These are phyloP conservation scores for Leccinum subtestaceum DNA, from an alignment of 768 basidiomycete genomes.

Conservation along the genomic window DNA sequence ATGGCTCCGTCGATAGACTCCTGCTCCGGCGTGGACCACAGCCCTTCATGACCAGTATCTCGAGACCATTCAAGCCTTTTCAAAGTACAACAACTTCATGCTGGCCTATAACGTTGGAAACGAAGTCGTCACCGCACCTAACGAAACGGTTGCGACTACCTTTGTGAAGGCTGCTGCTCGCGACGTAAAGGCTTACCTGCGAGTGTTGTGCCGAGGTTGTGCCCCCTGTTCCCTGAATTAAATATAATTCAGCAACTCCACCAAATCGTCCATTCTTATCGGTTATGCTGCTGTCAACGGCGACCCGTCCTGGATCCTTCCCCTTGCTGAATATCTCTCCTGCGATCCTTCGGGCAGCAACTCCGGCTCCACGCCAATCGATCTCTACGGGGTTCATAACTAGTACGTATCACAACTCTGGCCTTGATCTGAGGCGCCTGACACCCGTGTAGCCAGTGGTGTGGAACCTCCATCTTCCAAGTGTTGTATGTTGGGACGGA, in stretches of 20 bases:
- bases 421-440: background rate
- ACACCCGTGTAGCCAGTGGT: constrained; percentile 64
- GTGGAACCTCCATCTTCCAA: constrained; percentile 62
- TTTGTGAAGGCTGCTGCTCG: constrained; percentile 91
- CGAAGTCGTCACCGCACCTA: constrained; percentile 59
- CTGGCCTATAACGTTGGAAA: constrained; percentile 90
- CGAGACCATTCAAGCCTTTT: constrained; percentile 73
- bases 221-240: background rate
- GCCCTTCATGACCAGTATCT: constrained; percentile 79
- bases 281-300: constrained; percentile 88
- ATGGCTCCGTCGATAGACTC: constrained; percentile 77
- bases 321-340: constrained; percentile 74
- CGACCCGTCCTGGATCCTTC: constrained; percentile 53
- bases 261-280: constrained; percentile 62
- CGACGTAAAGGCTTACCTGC: constrained; percentile 84
- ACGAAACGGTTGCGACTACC: constrained; percentile 61
- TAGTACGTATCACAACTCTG: constrained; percentile 51
- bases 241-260: constrained; percentile 48
- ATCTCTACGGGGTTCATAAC: constrained; percentile 84
- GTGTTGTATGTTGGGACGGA: constrained; percentile 55
- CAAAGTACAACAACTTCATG: constrained; percentile 78
- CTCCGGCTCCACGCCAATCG: constrained; percentile 63
- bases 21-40: constrained; percentile 71
- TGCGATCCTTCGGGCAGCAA: constrained; percentile 61
- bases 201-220: constrained; percentile 25